Percentiles rank a stretch among this genome's conserved stretches.
phyloP scores from a whole-genome alignment of 2,329 filamentous ascomycete genomes.

The Fusarium mundagurra region DNA sequence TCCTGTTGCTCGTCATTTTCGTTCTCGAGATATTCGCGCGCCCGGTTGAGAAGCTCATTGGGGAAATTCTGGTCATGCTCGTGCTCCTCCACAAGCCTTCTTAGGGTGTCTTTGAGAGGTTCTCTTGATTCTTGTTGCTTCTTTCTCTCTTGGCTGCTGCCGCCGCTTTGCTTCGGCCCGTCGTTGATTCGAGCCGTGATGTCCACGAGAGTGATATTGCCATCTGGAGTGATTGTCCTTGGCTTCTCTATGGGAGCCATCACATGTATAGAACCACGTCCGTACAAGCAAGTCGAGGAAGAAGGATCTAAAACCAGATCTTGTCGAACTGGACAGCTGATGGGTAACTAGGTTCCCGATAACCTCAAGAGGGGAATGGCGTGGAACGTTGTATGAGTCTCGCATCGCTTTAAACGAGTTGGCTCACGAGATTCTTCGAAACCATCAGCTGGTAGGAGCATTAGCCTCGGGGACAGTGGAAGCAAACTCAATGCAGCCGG shows the following conservation, averaged over 20 bases:
- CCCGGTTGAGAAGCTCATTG: conserved; percentile 50
- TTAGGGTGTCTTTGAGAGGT: conserved; percentile 7
- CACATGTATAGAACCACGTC: background rate
- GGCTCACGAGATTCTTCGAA: background rate
- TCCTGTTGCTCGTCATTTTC: conserved; percentile 9
- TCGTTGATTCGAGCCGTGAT: too few relatives aligned
- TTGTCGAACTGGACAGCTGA: background rate
- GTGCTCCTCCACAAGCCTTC: conserved; percentile 51
- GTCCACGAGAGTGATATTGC: background rate
- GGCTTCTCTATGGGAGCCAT: background rate
- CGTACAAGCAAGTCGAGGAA: background rate
- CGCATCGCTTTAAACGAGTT: background rate
- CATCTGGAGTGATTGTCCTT: background rate
- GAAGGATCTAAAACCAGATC: background rate
- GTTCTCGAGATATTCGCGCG: conserved; percentile 52
- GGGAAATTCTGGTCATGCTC: conserved; percentile 60
- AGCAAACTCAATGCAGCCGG: background rate
- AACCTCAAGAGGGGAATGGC: too few relatives aligned
- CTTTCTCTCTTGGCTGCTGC: background rate
- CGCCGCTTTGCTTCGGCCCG: background rate
- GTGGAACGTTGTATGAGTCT: too few relatives aligned
- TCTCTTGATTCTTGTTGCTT: background rate
- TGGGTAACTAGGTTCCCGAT: background rate
- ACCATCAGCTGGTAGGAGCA: background rate
- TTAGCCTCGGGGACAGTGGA: too few relatives aligned